Evolutionary conservation across 2,329 filamentous ascomycete genomes (phyloP).

Genomic region (Penicillium brevicompactum): DNA sequence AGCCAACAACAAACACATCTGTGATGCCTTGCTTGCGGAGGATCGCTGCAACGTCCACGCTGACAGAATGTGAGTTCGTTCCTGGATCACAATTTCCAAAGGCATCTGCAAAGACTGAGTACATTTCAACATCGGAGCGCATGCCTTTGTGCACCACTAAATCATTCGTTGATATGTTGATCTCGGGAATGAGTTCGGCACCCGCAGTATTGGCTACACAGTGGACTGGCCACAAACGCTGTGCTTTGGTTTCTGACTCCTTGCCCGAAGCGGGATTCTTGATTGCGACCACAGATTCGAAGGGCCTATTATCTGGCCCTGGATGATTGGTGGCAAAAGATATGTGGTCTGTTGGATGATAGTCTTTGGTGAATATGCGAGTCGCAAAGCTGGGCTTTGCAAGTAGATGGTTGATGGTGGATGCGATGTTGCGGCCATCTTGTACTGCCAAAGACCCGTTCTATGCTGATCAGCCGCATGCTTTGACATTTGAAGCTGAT

Average conservation of each 20-base stretch:
- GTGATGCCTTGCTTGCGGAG: conserved; percentile 65
- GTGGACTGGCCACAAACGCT: conserved; percentile 85
- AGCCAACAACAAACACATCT: conserved; percentile 80
- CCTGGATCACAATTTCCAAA: conserved; percentile 56
- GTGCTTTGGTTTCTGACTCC: conserved; percentile 62
- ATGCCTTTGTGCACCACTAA: conserved; percentile 75
- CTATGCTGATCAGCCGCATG: conserved; percentile 49
- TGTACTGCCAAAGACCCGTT: conserved; percentile 82
- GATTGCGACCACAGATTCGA: conserved; percentile 65
- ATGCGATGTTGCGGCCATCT: conserved; percentile 69
- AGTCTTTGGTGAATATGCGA: conserved; percentile 89
- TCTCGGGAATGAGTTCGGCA: conserved; percentile 71
- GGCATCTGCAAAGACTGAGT: conserved; percentile 84
- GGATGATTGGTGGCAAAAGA: conserved; percentile 84
- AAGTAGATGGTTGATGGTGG: conserved; percentile 74
- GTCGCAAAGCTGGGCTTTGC: conserved; percentile 65
- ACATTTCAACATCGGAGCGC: conserved; percentile 80
- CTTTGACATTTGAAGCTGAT: no score
- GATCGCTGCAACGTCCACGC: conserved; percentile 61
- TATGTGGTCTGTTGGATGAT: conserved; percentile 78
- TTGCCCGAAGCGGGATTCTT: conserved; percentile 51
- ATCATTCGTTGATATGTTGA: conserved; percentile 64
- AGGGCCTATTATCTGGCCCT: conserved; percentile 65
- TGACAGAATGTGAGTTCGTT: conserved; percentile 36
- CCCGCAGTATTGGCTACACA: conserved; percentile 78